Evolutionary conservation across 202 grass and related monocot genomes (phyloP), one percentile per base, ranked within the genome.

Genomic region (Carex arenaria): DNA sequence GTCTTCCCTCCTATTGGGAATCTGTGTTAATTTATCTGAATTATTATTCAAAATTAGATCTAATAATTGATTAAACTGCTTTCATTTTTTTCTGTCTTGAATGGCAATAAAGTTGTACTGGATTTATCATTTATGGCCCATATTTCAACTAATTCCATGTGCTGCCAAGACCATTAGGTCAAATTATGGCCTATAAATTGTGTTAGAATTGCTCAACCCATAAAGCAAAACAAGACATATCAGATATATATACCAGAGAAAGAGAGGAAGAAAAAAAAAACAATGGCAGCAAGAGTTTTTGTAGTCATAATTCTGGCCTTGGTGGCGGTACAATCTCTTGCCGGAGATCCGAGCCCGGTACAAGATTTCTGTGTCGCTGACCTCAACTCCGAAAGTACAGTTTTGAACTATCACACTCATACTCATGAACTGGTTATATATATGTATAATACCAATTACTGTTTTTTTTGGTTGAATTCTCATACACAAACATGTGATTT

Each of bases 311-410:
- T 64, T 62, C 53, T 84, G 0, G 13, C 52, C 82, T 30, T 75
- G 56, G 82, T 67, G 7, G 62, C 26, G 13, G 49, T 72, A 20
- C 81, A 70, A 71, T 59, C 31, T 34, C 67, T 80, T 60, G 81
- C 86, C 13, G 40, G 65, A 17, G 80, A 87, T 72, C 81, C 86
- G 19, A 80, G 81, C 23, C 81, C 69, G 18, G 45, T 87, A 38
- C 86, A 84, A 62, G 86, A 87, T 67, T 87, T 72, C 53, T 87
- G 86, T 9, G 86, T 88, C 8, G 86, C 82, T 10, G 34, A 85
- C 22, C 60, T 34, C 2, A 65, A 55, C 43, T 65, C 55, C 11
- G 20, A 18, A 26, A 69, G 86, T 88, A 88, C 8, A 45, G 10
- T 71, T 40, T 34, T 15, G 12, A 57, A 57, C 17, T 17, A 40